Evolutionary conservation across 176 grass and related monocot species (phyloP).

Genomic region (Carex myosuroides): DNA sequence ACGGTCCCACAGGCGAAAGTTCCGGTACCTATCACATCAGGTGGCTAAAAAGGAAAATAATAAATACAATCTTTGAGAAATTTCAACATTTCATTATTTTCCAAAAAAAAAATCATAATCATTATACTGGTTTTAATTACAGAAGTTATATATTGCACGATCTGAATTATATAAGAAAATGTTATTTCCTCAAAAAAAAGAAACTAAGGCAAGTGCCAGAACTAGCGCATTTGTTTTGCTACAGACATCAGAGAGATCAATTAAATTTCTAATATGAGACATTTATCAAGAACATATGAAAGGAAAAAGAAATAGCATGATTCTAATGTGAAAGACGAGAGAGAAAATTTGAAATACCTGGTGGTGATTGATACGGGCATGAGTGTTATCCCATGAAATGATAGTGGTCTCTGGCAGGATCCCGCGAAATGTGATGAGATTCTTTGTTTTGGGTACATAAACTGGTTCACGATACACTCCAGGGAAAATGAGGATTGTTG

Average conservation of each 20-base stretch:
- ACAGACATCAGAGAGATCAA: not conserved
- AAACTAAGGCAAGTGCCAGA: not conserved
- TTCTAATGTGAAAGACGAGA: constrained; percentile 6
- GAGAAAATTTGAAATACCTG: constrained; percentile 32
- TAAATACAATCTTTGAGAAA: not conserved
- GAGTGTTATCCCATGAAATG: constrained; percentile 84
- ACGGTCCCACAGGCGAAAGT: constrained; percentile 79
- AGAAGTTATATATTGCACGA: not conserved
- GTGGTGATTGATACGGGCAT: constrained; percentile 62
- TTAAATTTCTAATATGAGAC: not conserved
- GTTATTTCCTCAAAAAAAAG: not conserved
- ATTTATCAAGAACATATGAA: not conserved
- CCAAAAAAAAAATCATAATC: not conserved
- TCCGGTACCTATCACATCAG: constrained; percentile 84
- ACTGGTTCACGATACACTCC: constrained; percentile 72
- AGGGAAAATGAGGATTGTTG: constrained; percentile 56
- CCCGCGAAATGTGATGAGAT: constrained; percentile 67
- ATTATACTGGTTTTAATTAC: not conserved
- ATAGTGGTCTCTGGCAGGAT: constrained; percentile 51
- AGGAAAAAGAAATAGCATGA: not conserved
- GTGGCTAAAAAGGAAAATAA: constrained; percentile 33
- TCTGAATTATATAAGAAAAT: not conserved
- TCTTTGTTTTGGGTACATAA: constrained; percentile 84
- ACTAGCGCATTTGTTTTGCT: not conserved
- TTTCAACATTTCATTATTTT: not conserved